Evolutionary conservation across 2,329 filamentous ascomycete species (phyloP), one percentile per base, ranked within the genome.

Genomic region (Teratosphaeria gauchensis): DNA sequence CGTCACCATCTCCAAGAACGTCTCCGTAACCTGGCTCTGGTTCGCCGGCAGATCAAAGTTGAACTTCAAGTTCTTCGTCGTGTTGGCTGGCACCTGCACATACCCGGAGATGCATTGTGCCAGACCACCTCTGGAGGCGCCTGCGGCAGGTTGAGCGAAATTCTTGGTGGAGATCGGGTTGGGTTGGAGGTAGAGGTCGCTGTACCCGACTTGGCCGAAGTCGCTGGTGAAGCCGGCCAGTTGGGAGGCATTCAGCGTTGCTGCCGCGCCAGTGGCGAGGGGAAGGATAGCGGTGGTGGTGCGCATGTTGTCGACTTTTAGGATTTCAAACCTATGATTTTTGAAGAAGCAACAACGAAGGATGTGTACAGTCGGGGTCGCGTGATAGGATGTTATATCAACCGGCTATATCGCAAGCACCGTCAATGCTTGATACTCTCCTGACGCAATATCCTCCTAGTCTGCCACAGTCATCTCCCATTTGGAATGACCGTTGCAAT

Each of bases 91-190:
- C 6, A 71, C 67, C 1, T 63, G 52, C n/a, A 71, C 62, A 51
- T 56, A 58, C 16, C 68, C 68, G 24, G 67, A 65, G 2, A 68
- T 64, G 56, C 68, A 71, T 51, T 67, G 61, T 2, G 68, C 68
- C 6, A 62, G 57, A 46, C 68, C 68, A 31, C 68, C 68, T n/a
- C 62, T 61, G 8, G 63, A 65, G 4, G 53, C 51, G 51, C 60
- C 53, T 32, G 59, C 21, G 8, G 62, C 60, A n/a, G 66, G 62
- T 19, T 64, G 59, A 12, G 57, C 58, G 56, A 65, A 65, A 21
- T 48, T 48, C 6, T 21, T n/a, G 4, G 42, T 48, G n/a, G 42
- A 48, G n/a, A 48, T n/a, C 16, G 42, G 42, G 9, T 48, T 48
- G 42, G 42, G 42, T 21, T 48, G 42, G n/a, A 48, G 42, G 42